These are phyloP conservation scores for Fusarium napiforme DNA, from an alignment of 2,329 filamentous ascomycete genomes.

Conservation along the genomic window DNA sequence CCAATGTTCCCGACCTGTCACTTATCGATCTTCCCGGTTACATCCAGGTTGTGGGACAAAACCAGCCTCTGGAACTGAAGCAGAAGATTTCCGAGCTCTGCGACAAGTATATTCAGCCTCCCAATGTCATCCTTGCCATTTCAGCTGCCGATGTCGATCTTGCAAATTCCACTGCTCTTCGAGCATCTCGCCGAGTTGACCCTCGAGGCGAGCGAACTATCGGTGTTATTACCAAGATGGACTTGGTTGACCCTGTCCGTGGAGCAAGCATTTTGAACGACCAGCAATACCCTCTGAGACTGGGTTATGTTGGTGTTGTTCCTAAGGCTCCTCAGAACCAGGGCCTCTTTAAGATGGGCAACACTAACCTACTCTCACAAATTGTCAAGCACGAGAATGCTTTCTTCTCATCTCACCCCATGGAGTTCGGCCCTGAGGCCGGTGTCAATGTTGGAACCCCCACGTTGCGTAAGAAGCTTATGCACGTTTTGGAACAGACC, in stretches of 20 bases:
- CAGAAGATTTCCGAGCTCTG: constrained; percentile 96
- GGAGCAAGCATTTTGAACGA: constrained; percentile 84
- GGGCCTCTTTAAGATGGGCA: constrained; percentile 85
- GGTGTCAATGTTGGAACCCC: constrained; percentile 84
- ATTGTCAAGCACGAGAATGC: constrained; percentile 90
- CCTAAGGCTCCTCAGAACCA: constrained; percentile 78
- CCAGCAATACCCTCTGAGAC: constrained; percentile 90
- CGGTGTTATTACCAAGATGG: constrained; percentile 99
- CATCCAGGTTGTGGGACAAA: constrained; percentile 92
- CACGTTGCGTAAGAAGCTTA: constrained; percentile 91
- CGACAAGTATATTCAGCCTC: constrained; percentile 96
- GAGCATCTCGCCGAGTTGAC: constrained; percentile 90
- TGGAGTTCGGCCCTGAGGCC: constrained; percentile 79
- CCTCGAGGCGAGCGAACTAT: constrained; percentile 96
- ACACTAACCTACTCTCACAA: constrained; percentile 79
- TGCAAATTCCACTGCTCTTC: constrained; percentile 92
- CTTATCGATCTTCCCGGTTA: constrained; percentile 97
- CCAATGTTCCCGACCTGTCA: constrained; percentile 93
- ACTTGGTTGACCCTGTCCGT: constrained; percentile 86
- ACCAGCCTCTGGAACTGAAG: constrained; percentile 91
- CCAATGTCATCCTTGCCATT: constrained; percentile 96
- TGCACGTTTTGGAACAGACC: constrained; percentile 95
- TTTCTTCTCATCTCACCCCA: constrained; percentile 85
- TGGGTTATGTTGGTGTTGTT: constrained; percentile 96
- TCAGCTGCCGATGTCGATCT: constrained; percentile 97